A percentile compares a stretch with the other conserved stretches of the same genome.
Evolutionary conservation across 1,284 basidiomycete species (phyloP).

Genomic region (Microbotryum scabiosae): DNA sequence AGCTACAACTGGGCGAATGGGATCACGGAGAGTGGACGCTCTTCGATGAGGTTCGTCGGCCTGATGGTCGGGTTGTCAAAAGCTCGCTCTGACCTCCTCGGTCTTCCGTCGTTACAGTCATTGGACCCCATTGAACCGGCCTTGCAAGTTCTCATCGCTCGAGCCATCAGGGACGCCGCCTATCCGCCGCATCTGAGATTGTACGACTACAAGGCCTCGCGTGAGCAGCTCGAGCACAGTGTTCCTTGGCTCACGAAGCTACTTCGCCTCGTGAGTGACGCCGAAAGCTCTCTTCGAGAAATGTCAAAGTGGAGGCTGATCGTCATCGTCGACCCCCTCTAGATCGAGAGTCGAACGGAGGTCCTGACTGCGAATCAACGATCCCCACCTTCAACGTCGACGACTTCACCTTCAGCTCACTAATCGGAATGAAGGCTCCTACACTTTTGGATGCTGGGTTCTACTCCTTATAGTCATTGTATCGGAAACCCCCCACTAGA

Average conservation of each 20-base stretch:
- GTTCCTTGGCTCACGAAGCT: conserved; percentile 22
- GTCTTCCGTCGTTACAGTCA: neutral
- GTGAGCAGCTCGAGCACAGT: conserved; percentile 8
- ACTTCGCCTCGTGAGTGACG: neutral
- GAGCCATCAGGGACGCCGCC: conserved; percentile 19
- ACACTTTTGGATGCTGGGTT: too few relatives aligned
- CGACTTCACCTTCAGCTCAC: too few relatives aligned
- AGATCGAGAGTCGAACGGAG: too few relatives aligned
- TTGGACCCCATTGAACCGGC: conserved; percentile 17
- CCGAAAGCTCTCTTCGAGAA: too few relatives aligned
- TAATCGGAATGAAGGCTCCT: too few relatives aligned
- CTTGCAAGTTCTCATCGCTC: conserved; percentile 25
- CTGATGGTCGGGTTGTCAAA: neutral
- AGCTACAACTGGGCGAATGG: conserved; percentile 21
- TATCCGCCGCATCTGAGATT: conserved; percentile 9
- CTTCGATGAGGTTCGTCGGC: conserved; percentile 13
- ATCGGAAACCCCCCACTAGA: too few relatives aligned
- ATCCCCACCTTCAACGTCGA: too few relatives aligned
- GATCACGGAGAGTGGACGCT: conserved; percentile 17
- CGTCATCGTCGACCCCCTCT: too few relatives aligned
- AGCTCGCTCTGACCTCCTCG: too few relatives aligned
- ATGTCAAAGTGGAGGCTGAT: too few relatives aligned
- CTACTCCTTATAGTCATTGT: too few relatives aligned
- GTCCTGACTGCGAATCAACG: too few relatives aligned
- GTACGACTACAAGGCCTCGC: conserved; percentile 11